Base-by-base conservation (phyloP, 805 yeast species). In the Pichia occidentalis region DNA sequence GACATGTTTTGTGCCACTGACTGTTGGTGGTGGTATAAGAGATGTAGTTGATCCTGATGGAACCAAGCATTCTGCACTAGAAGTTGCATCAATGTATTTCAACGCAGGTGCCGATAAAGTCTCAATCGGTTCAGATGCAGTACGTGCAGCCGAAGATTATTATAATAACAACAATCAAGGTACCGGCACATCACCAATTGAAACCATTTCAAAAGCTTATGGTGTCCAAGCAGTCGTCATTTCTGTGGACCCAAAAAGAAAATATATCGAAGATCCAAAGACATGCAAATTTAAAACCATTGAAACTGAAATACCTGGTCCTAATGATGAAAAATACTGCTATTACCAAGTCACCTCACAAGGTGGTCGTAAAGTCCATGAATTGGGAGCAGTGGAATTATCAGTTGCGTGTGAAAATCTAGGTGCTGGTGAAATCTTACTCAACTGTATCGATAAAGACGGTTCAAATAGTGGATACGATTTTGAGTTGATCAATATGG, bases 221-320 rank as follows among this genome's bases (percentile, higher is more conserved):
- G 99, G 99, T 40, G 82, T 76, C 16, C 99, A 92, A 62, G 98
- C 98, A 0, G 99, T 92, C 6, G 97, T 92, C 5, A 88, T 92
- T 11, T 88, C 97, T 0, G 95, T 92, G n/a, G 99, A 92, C 60
- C 98, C 99, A 25, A 92, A 85, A 53, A 72, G 95, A 46, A 81
- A 73, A 17, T 92, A 85, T 53, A 80, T 90, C 3, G n/a, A 51
- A 6, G 63, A 68, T 13, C 92, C 94, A 4, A 38, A 54, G 1
- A 75, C 70, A 14, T 77, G 84, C 10, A 62, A 62, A 14, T 85
- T 83, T 67, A 70, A 75, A 47, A 69, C 80, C 1, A 71, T 88
- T 34, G 64, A 75, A 49, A 82, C 94, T 1, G 45, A 59, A 13
- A 64, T 61, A 46, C 76, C 81, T 1, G 96, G 96, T 12, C 95